These are phyloP conservation scores for Sarocladiaceae sp. DNA, from an alignment of 2,329 filamentous ascomycete species.

Conservation along the genomic window DNA sequence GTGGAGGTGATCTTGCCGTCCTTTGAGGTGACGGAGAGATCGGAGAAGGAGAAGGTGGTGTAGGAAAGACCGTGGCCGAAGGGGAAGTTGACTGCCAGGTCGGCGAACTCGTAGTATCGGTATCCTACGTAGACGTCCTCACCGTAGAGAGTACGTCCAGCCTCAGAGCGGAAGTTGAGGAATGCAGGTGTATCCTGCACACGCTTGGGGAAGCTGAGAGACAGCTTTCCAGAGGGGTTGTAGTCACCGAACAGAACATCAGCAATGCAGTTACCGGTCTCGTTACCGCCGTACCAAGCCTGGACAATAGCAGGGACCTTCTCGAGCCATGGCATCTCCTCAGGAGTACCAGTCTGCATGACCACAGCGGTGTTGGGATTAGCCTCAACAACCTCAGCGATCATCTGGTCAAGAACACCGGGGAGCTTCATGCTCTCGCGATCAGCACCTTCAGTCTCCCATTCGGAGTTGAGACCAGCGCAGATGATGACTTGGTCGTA, in stretches of 20 bases:
- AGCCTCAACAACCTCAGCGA: conserved; percentile 58
- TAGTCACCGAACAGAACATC: conserved; percentile 71
- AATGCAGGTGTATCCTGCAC: conserved; percentile 71
- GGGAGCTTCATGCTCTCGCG: conserved; percentile 76
- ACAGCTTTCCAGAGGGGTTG: conserved; percentile 72
- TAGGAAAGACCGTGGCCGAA: conserved; percentile 81
- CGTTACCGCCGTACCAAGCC: conserved; percentile 85
- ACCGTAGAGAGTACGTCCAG: conserved; percentile 68
- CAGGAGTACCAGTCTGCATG: conserved; percentile 73
- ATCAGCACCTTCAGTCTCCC: conserved; percentile 77
- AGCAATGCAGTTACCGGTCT: conserved; percentile 76
- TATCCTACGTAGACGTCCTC: conserved; percentile 82
- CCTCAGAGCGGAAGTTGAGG: conserved; percentile 69
- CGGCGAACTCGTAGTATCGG: conserved; percentile 71
- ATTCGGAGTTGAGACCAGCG: conserved; percentile 74
- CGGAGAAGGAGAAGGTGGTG: conserved; percentile 59
- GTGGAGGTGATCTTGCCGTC: conserved; percentile 45
- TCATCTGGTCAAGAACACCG: conserved; percentile 65
- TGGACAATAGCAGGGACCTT: conserved; percentile 60
- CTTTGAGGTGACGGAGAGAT: conserved; percentile 40
- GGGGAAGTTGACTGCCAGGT: conserved; percentile 62
- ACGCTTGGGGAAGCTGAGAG: conserved; percentile 65
- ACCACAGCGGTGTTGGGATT: conserved; percentile 71
- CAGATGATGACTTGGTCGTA: conserved; percentile 77
- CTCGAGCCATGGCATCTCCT: conserved; percentile 65